phyloP scores from a whole-genome alignment of 1,284 basidiomycete genomes.

The Cutaneotrichosporon spelunceum region DNA sequence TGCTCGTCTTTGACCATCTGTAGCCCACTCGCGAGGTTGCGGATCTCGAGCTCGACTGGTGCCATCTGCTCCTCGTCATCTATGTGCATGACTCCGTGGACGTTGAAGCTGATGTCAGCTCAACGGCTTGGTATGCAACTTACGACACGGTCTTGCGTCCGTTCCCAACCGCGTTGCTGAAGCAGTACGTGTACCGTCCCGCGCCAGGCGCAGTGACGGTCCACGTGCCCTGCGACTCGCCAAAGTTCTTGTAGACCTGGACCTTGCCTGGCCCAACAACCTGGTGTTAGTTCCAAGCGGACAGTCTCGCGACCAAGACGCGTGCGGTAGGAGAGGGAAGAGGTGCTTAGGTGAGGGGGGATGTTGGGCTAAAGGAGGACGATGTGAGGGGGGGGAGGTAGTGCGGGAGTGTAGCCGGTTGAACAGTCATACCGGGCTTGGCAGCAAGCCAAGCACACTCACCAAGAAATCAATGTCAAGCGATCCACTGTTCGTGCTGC shows the following conservation, averaged over 20 bases:
- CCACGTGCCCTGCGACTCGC: conserved; percentile 83
- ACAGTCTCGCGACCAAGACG: not conserved
- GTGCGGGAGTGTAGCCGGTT: too few relatives aligned
- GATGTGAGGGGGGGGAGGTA: too few relatives aligned
- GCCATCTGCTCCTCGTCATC: conserved; percentile 60
- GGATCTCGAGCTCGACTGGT: conserved; percentile 94
- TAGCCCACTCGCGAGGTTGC: conserved; percentile 76
- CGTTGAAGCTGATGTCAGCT: conserved; percentile 75
- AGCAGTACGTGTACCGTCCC: conserved; percentile 92
- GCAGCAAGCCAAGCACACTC: conserved; percentile 31
- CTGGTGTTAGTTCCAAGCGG: conserved; percentile 52
- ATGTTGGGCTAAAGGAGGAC: not conserved
- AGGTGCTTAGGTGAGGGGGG: not conserved
- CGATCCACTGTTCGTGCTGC: conserved; percentile 71
- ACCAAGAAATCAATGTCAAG: conserved; percentile 97
- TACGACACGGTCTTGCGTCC: conserved; percentile 93
- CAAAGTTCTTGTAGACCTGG: conserved; percentile 72
- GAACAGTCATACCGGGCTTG: too few relatives aligned
- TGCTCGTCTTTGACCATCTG: conserved; percentile 96
- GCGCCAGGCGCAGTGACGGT: conserved; percentile 81
- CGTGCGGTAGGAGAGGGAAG: not conserved
- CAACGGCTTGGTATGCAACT: conserved; percentile 34
- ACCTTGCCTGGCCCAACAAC: conserved; percentile 69
- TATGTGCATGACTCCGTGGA: conserved; percentile 85
- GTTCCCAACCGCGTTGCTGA: conserved; percentile 95